phyloP scores from a whole-genome alignment of 305 asterid genomes.

The Fraxinus sp. region DNA sequence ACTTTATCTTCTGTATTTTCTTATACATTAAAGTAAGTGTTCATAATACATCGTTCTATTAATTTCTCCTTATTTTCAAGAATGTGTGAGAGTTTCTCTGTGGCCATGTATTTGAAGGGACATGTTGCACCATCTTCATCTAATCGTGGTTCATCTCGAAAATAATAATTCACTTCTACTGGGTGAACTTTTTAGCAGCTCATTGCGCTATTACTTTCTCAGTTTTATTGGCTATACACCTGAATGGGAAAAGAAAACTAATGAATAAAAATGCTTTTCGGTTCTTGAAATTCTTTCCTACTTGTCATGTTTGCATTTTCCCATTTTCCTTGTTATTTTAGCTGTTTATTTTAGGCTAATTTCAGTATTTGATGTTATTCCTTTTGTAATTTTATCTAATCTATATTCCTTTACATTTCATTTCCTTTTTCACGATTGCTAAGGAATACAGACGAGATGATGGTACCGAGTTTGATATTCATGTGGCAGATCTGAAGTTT shows the following conservation, averaged over 20 bases:
- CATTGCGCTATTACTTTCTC: constrained; percentile 7
- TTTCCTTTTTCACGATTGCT: neutral
- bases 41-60: neutral
- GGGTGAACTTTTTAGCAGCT: constrained; percentile 53
- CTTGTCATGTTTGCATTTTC: neutral
- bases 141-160: constrained; percentile 77
- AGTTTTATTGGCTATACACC: neutral
- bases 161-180: constrained; percentile 78
- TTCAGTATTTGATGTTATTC: neutral
- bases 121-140: constrained; percentile 81
- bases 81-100: constrained; percentile 31
- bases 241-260: neutral
- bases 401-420: neutral
- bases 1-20: too few relatives aligned
- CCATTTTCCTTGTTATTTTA: neutral
- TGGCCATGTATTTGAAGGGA: constrained; percentile 52
- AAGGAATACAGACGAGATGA: neutral
- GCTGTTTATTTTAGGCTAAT: neutral
- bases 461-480: neutral
- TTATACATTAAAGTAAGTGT: too few relatives aligned
- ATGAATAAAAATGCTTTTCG: neutral
- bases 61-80: constrained; percentile 6
- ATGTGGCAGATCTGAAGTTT: neutral
- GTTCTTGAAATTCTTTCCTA: neutral
- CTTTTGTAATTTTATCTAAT: neutral